These are phyloP conservation scores for Naganishia friedmannii DNA, from an alignment of 768 basidiomycete species.

Conservation along the genomic window DNA sequence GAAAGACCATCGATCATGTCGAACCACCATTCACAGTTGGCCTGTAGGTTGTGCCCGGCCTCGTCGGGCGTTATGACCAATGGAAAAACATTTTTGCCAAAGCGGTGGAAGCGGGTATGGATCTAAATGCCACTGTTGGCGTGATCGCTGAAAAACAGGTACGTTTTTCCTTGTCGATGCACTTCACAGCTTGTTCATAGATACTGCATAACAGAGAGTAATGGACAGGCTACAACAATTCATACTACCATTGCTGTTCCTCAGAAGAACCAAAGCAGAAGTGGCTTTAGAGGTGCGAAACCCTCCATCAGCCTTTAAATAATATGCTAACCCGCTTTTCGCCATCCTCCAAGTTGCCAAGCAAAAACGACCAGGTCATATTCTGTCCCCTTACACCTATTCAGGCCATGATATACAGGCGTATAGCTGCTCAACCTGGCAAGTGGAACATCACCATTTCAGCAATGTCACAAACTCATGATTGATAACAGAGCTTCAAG, in stretches of 20 bases:
- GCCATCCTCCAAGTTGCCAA: conserved; percentile 62
- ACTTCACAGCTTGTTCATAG: too few species aligned
- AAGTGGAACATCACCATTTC: background rate
- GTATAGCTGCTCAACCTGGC: conserved; percentile 56
- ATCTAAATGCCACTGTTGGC: conserved; percentile 41
- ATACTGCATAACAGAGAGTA: background rate
- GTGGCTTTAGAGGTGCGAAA: conserved; percentile 43
- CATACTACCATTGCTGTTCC: conserved; percentile 75
- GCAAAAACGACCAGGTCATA: conserved; percentile 84
- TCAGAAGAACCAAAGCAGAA: conserved; percentile 59
- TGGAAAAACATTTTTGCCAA: conserved; percentile 69
- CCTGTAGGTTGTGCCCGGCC: conserved; percentile 59
- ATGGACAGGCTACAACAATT: background rate
- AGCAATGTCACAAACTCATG: background rate
- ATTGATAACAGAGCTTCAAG: conserved; percentile 59
- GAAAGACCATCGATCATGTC: background rate
- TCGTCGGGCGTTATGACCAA: conserved; percentile 67
- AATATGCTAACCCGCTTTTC: conserved; percentile 20
- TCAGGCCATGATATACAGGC: conserved; percentile 72
- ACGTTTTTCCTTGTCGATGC: conserved; percentile 14
- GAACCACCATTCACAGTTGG: conserved; percentile 25
- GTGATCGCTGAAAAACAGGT: conserved; percentile 44
- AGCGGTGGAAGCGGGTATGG: conserved; percentile 49
- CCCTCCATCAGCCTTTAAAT: background rate
- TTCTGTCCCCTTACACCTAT: conserved; percentile 79